phyloP scores from a whole-genome alignment of 495 filamentous ascomycete species.

The Cenococcum geophilum region DNA sequence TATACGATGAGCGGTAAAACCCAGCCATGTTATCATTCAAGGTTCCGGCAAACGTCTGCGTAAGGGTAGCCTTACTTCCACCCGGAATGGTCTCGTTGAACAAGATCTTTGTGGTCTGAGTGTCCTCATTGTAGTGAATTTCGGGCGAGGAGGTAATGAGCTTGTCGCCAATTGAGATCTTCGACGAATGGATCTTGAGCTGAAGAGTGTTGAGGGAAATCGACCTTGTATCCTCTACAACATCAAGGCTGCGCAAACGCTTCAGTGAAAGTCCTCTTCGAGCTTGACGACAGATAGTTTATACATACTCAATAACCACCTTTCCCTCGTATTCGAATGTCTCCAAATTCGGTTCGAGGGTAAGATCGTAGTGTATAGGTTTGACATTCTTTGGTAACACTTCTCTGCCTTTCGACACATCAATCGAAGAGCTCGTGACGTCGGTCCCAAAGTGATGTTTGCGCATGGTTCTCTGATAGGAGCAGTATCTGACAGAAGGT shows the following conservation, averaged over 20 bases:
- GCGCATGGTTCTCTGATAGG: slow-evolving; percentile 43
- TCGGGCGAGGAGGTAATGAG: slow-evolving; percentile 51
- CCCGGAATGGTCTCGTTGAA: slow-evolving; percentile 55
- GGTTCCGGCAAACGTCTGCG: slow-evolving; percentile 59
- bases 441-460: slow-evolving; percentile 34
- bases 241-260: slow-evolving; percentile 52
- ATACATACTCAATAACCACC: slow-evolving; percentile 56
- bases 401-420: slow-evolving; percentile 53
- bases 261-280: slow-evolving; percentile 8
- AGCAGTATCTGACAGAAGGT: slow-evolving; percentile 34
- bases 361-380: slow-evolving; percentile 65
- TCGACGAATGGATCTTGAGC: slow-evolving; percentile 73
- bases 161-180: slow-evolving; percentile 52
- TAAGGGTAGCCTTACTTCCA: slow-evolving; percentile 57
- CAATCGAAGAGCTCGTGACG: slow-evolving; percentile 34
- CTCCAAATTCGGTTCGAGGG: slow-evolving; percentile 65
- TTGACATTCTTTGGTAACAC: slow-evolving; percentile 64
- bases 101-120: slow-evolving; percentile 57
- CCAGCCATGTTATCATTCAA: slow-evolving; percentile 78
- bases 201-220: slow-evolving; percentile 85
- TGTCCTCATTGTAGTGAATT: slow-evolving; percentile 55
- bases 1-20: slow-evolving; percentile 74
- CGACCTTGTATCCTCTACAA: slow-evolving; percentile 75
- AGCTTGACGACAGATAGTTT: not conserved
- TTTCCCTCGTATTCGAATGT: slow-evolving; percentile 65